Base-by-base conservation (phyloP, 1,284 basidiomycete genomes). In the Ustilago crameri region DNA sequence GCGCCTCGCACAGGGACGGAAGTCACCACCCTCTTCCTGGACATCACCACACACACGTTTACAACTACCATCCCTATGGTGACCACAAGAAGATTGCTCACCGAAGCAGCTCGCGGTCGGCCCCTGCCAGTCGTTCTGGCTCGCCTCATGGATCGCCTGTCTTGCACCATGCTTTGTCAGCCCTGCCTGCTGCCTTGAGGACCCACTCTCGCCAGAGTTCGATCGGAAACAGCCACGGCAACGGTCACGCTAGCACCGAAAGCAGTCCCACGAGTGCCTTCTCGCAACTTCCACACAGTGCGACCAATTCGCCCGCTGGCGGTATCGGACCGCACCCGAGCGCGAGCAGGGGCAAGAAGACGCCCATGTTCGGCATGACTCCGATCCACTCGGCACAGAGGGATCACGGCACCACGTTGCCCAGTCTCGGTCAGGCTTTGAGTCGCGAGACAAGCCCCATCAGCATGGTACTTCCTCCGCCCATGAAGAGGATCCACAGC, bases 21-120 rank as follows among this genome's bases (percentile, higher is more conserved):
- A 64, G 49, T 49, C 62, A 74, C 45, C 67, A 74, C 32, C 62
- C 72, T 32, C 55, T 72, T 18, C 72, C 61, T 2, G 63, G 61
- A 32, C 65, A 75, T 47, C 74, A 72, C 44, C 52, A 65, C 45
- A 32, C 51, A 30, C 74, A 75, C 18, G 52, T 58, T 1, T 64
- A 75, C 65, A 66, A 64, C 68, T 75, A 73, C 57, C 68, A 71
- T 15, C 74, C 74, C 14, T 75, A 75, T 55, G 68, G 69, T 52
- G 68, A 62, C 20, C 52, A 60, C 54, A 61, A 51, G 53, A 67
- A 66, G 64, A 68, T 32, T 41, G 56, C 50, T 12, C 34, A 37
- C 22, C 66, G 75, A 40, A 68, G 52, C 60, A 79, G 57, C 48
- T 76, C 76, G 22, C 61, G 60, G 34, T 79, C 72, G 3, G 79